Conservation (phyloP, 2,329 filamentous ascomycete species). For the Chrysoporthe deuterocubensis region DNA sequence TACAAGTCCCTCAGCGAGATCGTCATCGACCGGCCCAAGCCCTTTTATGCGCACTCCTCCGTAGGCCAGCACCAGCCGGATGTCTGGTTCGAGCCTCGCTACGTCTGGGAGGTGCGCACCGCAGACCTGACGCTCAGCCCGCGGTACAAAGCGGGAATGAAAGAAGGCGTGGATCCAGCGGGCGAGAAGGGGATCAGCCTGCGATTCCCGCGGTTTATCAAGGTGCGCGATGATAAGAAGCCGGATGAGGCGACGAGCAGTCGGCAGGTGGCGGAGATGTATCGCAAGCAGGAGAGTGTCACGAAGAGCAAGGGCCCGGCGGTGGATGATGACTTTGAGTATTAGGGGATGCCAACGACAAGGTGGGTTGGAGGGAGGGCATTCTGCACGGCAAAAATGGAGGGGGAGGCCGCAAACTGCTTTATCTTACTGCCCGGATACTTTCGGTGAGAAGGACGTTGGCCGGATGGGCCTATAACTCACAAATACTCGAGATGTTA, state of each 20-base stretch:
- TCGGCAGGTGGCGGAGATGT: slow-evolving; percentile 93
- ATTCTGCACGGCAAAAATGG: neutral
- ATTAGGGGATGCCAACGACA: slow-evolving; percentile 54
- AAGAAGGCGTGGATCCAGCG: slow-evolving; percentile 74
- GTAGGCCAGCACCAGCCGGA: slow-evolving; percentile 94
- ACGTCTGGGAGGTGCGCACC: slow-evolving; percentile 97
- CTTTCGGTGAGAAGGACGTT: neutral
- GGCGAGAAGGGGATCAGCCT: slow-evolving; percentile 83
- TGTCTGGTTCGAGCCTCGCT: slow-evolving; percentile 94
- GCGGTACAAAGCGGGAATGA: slow-evolving; percentile 86
- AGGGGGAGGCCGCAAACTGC: neutral
- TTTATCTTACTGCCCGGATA: slow-evolving; percentile 5
- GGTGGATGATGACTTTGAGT: slow-evolving; percentile 98
- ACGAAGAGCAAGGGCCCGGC: slow-evolving; percentile 81
- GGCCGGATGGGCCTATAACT: neutral
- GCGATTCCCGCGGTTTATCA: slow-evolving; percentile 91
- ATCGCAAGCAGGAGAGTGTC: slow-evolving; percentile 90
- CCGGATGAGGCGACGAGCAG: slow-evolving; percentile 85
- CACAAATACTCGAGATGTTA: neutral
- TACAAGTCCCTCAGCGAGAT: slow-evolving; percentile 75
- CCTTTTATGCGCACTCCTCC: slow-evolving; percentile 86
- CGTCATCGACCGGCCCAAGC: slow-evolving; percentile 88
- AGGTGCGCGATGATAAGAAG: slow-evolving; percentile 93
- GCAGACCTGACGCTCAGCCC: slow-evolving; percentile 93
- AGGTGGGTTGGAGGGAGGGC: neutral